Evolutionary conservation across 495 filamentous ascomycete species (phyloP).

Genomic region (Filosporella fistucella): DNA sequence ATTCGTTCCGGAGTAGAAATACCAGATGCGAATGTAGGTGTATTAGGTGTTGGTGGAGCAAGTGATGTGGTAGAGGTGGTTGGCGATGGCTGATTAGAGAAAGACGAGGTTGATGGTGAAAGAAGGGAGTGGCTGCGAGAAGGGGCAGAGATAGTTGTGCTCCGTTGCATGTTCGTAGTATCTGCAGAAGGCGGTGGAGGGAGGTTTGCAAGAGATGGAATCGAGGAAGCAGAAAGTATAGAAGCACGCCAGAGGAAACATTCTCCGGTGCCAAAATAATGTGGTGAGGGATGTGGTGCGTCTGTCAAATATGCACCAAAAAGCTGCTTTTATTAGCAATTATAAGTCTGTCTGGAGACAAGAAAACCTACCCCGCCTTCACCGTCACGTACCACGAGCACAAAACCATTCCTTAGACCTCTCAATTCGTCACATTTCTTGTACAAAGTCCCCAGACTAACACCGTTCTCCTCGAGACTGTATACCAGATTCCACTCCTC

Average conservation of each 20-base stretch:
- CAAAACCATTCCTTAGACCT: slow-evolving; percentile 74
- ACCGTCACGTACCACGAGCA: slow-evolving; percentile 77
- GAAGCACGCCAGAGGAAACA: slow-evolving; percentile 95
- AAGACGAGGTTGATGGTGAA: slow-evolving; percentile 63
- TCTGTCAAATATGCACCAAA: slow-evolving; percentile 97
- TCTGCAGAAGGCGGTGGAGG: slow-evolving; percentile 75
- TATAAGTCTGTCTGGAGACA: neutral
- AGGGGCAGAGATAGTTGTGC: slow-evolving; percentile 53
- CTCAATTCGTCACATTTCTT: slow-evolving; percentile 59
- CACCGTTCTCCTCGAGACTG: slow-evolving; percentile 89
- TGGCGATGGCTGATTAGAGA: slow-evolving; percentile 61
- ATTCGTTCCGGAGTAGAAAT: slow-evolving; percentile 47
- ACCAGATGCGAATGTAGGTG: slow-evolving; percentile 28
- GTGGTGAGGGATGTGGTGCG: slow-evolving; percentile 67
- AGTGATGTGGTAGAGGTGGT: slow-evolving; percentile 14
- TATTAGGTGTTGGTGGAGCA: slow-evolving; percentile 23
- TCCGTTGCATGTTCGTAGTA: slow-evolving; percentile 64
- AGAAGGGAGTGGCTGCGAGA: slow-evolving; percentile 32
- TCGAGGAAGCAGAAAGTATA: slow-evolving; percentile 40
- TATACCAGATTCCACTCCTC: slow-evolving; percentile 86
- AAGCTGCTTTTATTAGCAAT: slow-evolving; percentile 40
- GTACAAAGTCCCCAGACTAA: slow-evolving; percentile 83
- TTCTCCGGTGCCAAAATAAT: slow-evolving; percentile 94
- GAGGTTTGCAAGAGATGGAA: slow-evolving; percentile 46
- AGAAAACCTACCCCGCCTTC: slow-evolving; percentile 61